Base-by-base conservation (phyloP, 2,329 filamentous ascomycete species). In the Penicillium hordei region DNA sequence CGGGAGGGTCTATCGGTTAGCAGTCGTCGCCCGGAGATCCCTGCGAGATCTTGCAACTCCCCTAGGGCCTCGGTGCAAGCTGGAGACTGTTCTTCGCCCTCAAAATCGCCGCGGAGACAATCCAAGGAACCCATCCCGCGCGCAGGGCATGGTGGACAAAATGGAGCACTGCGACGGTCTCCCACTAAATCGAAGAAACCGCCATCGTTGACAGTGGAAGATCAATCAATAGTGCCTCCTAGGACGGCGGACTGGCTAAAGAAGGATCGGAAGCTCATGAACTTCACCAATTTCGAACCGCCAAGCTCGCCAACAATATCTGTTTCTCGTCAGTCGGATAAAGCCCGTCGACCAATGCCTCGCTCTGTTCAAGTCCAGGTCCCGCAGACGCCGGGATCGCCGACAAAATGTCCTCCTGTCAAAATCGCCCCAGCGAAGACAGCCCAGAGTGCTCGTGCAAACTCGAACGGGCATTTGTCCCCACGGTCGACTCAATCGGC, bases 291-390 rank as follows among this genome's bases (percentile, higher is more conserved):
- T 27, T 62, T 72, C 19, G 70, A 75, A n/a, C 72, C 72, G 7
- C 74, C 74, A 19, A 73, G 69, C 23, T 75, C 73, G 3, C 73
- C 73, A 15, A 73, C 72, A 15, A 56, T 65, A 12, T 66, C 65
- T 9, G 62, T 60, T 25, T 58, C 62, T 29, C 65, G 69, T n/a
- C 59, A 57, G 27, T 53, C 38, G 5, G 63, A 65, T 17, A 65
- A 60, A n/a, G 29, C 52, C 38, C 58, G 53, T 27, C 45, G 43
- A 17, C 48, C 29, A 39, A 17, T 33, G 3, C 34, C 55, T 25
- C 61, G 59, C 1, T 17, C 49, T 27, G 43, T 61, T 17, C 49
- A 55, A 25, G 38, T 50, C 1, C 51, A 51, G 38, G 34, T 51
- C 15, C 54, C 53, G 12, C 55, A 57, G 29, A 57, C 55, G 6